Evolutionary conservation across 1,284 basidiomycete species (phyloP).

Genomic region (Marasmius fiardii): DNA sequence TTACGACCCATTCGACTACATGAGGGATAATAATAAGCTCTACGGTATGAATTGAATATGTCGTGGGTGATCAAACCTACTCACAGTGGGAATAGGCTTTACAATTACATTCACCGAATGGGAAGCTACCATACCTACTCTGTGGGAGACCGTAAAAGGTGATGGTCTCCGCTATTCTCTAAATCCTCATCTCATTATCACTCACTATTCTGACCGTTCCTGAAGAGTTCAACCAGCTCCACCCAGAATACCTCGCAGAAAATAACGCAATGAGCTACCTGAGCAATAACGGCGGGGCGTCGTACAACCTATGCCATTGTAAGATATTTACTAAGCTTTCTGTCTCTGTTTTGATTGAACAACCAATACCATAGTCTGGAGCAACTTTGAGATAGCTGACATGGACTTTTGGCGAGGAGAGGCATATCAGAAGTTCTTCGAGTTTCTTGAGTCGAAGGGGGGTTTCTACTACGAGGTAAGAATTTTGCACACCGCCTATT

Average conservation of each 20-base stretch:
- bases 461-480: constrained; percentile 83
- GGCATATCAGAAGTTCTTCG: constrained; percentile 77
- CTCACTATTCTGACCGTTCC: too few relatives aligned
- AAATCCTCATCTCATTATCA: too few relatives aligned
- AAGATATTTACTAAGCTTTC: constrained; percentile 24
- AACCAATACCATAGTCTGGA: constrained; percentile 72
- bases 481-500: too few relatives aligned
- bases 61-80: too few relatives aligned
- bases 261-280: constrained; percentile 77
- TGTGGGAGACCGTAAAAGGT: constrained; percentile 64
- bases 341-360: too few relatives aligned
- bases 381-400: constrained; percentile 84
- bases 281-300: constrained; percentile 67
- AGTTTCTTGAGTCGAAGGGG: constrained; percentile 74
- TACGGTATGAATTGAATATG: constrained; percentile 41
- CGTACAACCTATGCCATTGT: constrained; percentile 83
- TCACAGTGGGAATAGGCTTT: too few relatives aligned
- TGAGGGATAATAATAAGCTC: constrained; percentile 72
- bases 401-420: constrained; percentile 80
- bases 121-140: constrained; percentile 74
- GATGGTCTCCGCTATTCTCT: background rate
- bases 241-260: too few relatives aligned
- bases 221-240: too few relatives aligned
- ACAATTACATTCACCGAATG: constrained; percentile 80
- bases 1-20: constrained; percentile 74